Conservation (phyloP, 1,284 basidiomycete genomes). For the Moesziomyces sp. region DNA sequence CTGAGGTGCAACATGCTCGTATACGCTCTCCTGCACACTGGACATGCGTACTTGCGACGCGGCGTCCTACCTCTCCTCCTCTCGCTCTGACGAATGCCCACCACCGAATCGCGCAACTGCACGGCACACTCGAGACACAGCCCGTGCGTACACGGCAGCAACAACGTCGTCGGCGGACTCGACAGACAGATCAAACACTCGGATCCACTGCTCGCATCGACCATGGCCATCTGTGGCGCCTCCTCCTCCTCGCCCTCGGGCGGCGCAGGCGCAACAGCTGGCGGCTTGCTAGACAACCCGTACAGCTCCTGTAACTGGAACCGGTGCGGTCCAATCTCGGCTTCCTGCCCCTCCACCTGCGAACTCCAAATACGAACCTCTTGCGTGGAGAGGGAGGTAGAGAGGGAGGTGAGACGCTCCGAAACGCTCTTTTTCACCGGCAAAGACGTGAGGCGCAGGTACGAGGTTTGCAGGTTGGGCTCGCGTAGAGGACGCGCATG, state of each 20-base stretch:
- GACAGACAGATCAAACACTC: slow-evolving; percentile 66
- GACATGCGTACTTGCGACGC: slow-evolving; percentile 61
- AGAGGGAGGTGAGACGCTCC: slow-evolving; percentile 11
- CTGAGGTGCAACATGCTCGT: slow-evolving; percentile 57
- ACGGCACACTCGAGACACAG: slow-evolving; percentile 65
- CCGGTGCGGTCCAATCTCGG: slow-evolving; percentile 61
- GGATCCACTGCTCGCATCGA: slow-evolving; percentile 43
- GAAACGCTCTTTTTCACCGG: slow-evolving; percentile 27
- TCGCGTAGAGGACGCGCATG: slow-evolving; percentile 49
- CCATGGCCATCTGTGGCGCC: slow-evolving; percentile 17
- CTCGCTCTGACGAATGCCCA: slow-evolving; percentile 54
- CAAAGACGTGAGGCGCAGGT: slow-evolving; percentile 53
- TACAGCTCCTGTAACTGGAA: slow-evolving; percentile 67
- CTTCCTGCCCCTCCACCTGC: slow-evolving; percentile 62
- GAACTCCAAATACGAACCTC: slow-evolving; percentile 39
- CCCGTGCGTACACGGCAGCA: slow-evolving; percentile 66
- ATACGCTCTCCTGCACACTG: slow-evolving; percentile 62
- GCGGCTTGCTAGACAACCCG: slow-evolving; percentile 55
- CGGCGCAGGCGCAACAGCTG: slow-evolving; percentile 31
- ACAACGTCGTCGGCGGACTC: slow-evolving; percentile 58
- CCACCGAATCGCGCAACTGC: slow-evolving; percentile 61
- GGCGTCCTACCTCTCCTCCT: slow-evolving; percentile 60
- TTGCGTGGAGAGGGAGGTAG: too few species aligned
- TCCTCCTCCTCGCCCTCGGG: slow-evolving; percentile 28
- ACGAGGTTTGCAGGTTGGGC: slow-evolving; percentile 62